Base-by-base conservation (phyloP, 176 grass and related monocot genomes). In the Chrysopogon serrulatus region DNA sequence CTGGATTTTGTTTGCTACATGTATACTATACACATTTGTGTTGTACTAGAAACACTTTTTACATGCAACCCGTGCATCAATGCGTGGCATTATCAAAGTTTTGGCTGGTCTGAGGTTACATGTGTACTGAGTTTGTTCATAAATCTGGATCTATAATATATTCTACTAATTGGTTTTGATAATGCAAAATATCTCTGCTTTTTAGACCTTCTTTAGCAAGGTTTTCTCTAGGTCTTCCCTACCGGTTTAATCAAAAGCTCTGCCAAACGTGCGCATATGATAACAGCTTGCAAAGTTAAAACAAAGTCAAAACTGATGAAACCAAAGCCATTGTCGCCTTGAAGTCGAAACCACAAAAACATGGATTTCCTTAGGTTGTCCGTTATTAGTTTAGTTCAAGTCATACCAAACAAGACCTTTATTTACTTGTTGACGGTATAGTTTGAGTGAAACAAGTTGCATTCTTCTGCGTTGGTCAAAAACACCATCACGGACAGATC, bases 1-100 rank as follows among this genome's bases (percentile, higher is more conserved):
- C 37, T 33, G 37, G 32, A 60, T 73, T 65, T 17, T 41, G 21
- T 68, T 74, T 69, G 74, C 39, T 48, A 34, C 10, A 15, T 84
- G 78, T 86, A 82, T 41, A 73, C 48, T 32, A 45, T 71, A 60
- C 59, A 19, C 24, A 69, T 53, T 24, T 74, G 30, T 53, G 77
- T 39, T 82, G 79, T 81, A 63, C 60, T 68, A 62, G 54, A 31
- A 75, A 66, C 67, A 68, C 21, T 14, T 28, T 43, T 16, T 16
- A 28, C 53, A 67, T 60, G 54, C 68, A 85, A 77, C 21, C 61
- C 10, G 10, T 40, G 41, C 44, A 80, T 56, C 51, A 2, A 21
- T 23, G 51, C 21, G 8, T 54, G 34, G 16, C 28, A 77, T 39
- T 24, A 11, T 42, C 19, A 24, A 28, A 78, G 11, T 39, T 63